Evolutionary conservation across 2,329 filamentous ascomycete species (phyloP).

Genomic region (Exophiala phaeomuriformis): DNA sequence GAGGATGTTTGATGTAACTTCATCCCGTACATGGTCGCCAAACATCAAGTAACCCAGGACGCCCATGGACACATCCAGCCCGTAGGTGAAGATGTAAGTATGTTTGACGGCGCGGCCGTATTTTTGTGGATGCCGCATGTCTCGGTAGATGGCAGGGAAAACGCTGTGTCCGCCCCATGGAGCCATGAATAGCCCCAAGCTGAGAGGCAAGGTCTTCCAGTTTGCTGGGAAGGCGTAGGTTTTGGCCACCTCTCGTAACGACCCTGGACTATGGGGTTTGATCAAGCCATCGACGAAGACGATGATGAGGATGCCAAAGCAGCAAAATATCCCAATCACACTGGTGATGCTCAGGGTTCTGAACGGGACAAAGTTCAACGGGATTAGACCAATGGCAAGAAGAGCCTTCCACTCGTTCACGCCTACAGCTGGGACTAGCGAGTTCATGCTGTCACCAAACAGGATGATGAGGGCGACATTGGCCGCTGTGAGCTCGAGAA

Average conservation of each 20-base stretch:
- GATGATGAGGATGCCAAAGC: slow-evolving; percentile 77
- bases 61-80: slow-evolving; percentile 74
- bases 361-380: slow-evolving; percentile 77
- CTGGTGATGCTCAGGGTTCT: slow-evolving; percentile 82
- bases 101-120: slow-evolving; percentile 66
- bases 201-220: slow-evolving; percentile 79
- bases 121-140: slow-evolving; percentile 76
- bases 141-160: slow-evolving; percentile 78
- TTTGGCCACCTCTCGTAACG: slow-evolving; percentile 67
- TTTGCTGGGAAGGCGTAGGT: slow-evolving; percentile 79
- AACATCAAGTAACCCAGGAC: slow-evolving; percentile 90
- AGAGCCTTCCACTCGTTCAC: slow-evolving; percentile 75
- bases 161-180: slow-evolving; percentile 65
- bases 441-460: slow-evolving; percentile 83
- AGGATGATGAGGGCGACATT: slow-evolving; percentile 85
- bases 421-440: slow-evolving; percentile 64
- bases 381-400: slow-evolving; percentile 69
- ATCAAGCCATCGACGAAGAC: slow-evolving; percentile 79
- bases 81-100: slow-evolving; percentile 81
- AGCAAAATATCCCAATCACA: slow-evolving; percentile 84
- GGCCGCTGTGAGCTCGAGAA: slow-evolving; percentile 75
- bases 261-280: slow-evolving; percentile 72
- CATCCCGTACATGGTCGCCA: slow-evolving; percentile 76
- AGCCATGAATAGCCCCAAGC: slow-evolving; percentile 83
- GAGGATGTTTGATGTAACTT: slow-evolving; percentile 86